A percentile compares a stretch with the other conserved stretches of the same genome.
These are phyloP conservation scores for Coprinellus micaceus DNA, from an alignment of 768 basidiomycete genomes.

Conservation along the genomic window DNA sequence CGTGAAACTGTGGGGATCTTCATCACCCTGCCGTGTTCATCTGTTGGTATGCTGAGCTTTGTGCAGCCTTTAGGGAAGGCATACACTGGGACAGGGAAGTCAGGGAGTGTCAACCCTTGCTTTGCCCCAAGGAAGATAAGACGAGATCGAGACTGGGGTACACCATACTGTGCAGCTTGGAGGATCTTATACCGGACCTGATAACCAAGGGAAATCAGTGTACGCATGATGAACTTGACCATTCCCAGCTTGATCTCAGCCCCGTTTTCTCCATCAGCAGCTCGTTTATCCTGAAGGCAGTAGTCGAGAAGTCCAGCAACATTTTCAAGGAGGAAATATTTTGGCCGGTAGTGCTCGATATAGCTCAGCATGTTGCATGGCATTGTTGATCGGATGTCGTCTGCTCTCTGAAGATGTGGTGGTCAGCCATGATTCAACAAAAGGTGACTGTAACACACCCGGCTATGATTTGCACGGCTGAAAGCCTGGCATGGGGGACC, in stretches of 20 bases:
- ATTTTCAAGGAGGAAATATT: slow-evolving; percentile 70
- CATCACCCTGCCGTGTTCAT: slow-evolving; percentile 16
- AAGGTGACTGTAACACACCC: slow-evolving; percentile 34
- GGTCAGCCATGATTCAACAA: not conserved
- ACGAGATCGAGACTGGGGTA: slow-evolving; percentile 63
- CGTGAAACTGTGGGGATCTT: slow-evolving; percentile 34
- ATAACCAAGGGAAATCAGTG: slow-evolving; percentile 67
- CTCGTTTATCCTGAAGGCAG: slow-evolving; percentile 37
- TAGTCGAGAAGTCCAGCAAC: slow-evolving; percentile 58
- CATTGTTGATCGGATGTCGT: slow-evolving; percentile 62
- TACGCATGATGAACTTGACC: slow-evolving; percentile 62
- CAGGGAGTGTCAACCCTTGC: slow-evolving; percentile 52
- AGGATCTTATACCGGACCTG: slow-evolving; percentile 64
- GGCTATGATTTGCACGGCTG: slow-evolving; percentile 57
- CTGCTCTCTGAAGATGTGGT: slow-evolving; percentile 32
- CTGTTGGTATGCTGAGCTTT: slow-evolving; percentile 41
- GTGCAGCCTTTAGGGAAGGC: slow-evolving; percentile 34
- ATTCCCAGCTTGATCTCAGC: slow-evolving; percentile 50
- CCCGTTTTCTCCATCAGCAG: slow-evolving; percentile 24
- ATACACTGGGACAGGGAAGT: slow-evolving; percentile 64
- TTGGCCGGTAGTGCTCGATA: slow-evolving; percentile 60
- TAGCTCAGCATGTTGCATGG: slow-evolving; percentile 69
- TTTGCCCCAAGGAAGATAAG: slow-evolving; percentile 69
- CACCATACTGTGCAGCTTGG: slow-evolving; percentile 70
- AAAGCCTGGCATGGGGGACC: slow-evolving; percentile 80